Percentiles rank a stretch among this genome's conserved stretches.
These are phyloP conservation scores for Boletus fagicola DNA, from an alignment of 768 basidiomycete genomes.

Conservation along the genomic window DNA sequence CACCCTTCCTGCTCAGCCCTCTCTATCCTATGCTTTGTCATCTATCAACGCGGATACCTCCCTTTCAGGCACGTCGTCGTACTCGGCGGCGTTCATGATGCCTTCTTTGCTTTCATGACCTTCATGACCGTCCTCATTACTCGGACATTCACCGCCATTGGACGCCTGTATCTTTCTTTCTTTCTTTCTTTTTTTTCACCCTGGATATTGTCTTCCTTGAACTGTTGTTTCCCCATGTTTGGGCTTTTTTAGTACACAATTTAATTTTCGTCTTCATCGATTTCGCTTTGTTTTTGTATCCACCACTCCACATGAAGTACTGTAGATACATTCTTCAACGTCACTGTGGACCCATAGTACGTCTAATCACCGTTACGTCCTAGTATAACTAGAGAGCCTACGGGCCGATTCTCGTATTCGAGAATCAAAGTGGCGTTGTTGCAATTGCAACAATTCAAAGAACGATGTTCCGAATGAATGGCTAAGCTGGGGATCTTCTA, in stretches of 20 bases:
- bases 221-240: constrained; percentile 15
- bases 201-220: constrained; percentile 34
- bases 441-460: constrained; percentile 77
- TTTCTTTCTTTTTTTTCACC: constrained; percentile 9
- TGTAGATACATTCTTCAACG: constrained; percentile 34
- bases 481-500: constrained; percentile 86
- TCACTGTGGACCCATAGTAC: constrained; percentile 28
- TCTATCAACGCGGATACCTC: constrained; percentile 33
- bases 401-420: constrained; percentile 65
- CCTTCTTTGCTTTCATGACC: constrained; percentile 35
- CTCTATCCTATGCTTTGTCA: constrained; percentile 44
- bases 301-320: constrained; percentile 22
- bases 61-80: constrained; percentile 24
- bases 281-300: constrained; percentile 23
- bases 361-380: constrained; percentile 34
- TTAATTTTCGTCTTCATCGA: constrained; percentile 22
- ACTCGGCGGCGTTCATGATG: constrained; percentile 32
- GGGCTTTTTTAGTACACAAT: constrained; percentile 11
- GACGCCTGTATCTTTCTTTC: constrained; percentile 24
- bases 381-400: constrained; percentile 48
- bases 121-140: constrained; percentile 24
- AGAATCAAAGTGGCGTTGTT: constrained; percentile 60
- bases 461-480: constrained; percentile 82
- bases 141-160: constrained; percentile 22
- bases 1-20: constrained; percentile 33